Evolutionary conservation across 306 rosid species (phyloP).

Genomic region (Cucurbita argyrosperma): DNA sequence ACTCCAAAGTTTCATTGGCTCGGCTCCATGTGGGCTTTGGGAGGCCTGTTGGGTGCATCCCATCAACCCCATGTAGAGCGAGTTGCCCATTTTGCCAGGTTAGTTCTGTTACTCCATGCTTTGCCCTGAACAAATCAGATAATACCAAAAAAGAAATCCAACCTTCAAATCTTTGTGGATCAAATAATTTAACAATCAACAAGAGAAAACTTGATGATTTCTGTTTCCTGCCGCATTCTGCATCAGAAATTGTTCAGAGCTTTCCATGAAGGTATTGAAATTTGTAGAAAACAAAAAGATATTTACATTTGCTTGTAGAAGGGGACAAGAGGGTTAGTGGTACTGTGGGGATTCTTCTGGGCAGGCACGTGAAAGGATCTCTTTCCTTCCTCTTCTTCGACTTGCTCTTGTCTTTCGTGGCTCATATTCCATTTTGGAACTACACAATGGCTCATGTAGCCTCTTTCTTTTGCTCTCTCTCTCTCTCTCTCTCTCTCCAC

Average conservation of each 20-base stretch:
- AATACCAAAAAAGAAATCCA: not conserved
- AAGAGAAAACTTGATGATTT: not conserved
- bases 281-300: not conserved
- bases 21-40: constrained; percentile 33
- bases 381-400: constrained; percentile 16
- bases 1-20: constrained; percentile 45
- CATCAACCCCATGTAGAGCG: constrained; percentile 35
- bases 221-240: not conserved
- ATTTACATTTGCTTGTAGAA: constrained; percentile 5
- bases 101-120: constrained; percentile 31
- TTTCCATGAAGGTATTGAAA: not conserved
- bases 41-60: constrained; percentile 15
- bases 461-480: constrained; percentile 2
- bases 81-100: constrained; percentile 46
- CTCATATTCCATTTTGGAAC: constrained; percentile 29
- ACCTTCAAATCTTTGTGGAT: not conserved
- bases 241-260: not conserved
- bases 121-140: constrained; percentile 18
- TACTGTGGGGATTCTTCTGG: constrained; percentile 3
- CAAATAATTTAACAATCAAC: not conserved
- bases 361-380: constrained; percentile 35
- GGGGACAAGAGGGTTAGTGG: constrained; percentile 1
- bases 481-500: not conserved
- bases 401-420: constrained; percentile 29
- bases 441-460: constrained; percentile 20